Evolutionary conservation across 305 asterid species (phyloP).

Genomic region (Solanum hybrid): DNA sequence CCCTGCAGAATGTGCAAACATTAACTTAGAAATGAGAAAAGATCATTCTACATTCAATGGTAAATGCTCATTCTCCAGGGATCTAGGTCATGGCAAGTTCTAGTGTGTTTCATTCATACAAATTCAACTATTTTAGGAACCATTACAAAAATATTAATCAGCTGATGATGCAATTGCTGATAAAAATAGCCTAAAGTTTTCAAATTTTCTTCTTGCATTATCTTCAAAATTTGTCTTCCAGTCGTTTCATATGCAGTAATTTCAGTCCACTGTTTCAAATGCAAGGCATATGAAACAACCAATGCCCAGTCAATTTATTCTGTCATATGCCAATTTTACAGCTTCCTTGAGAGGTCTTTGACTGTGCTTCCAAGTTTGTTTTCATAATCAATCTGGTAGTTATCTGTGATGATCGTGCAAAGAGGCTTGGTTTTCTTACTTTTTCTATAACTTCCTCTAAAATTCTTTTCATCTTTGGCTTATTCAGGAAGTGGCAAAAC

Average conservation of each 20-base stretch:
- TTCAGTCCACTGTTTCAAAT: neutral
- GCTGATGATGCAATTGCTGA: neutral
- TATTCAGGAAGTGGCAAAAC: slow-evolving; percentile 97
- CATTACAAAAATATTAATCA: neutral
- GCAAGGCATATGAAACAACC: neutral
- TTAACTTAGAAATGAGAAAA: neutral
- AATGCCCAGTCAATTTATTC: neutral
- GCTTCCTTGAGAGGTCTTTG: neutral
- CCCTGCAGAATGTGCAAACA: neutral
- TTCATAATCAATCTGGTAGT: neutral
- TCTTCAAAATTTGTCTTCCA: neutral
- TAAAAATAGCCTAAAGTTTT: neutral
- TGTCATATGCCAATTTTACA: neutral
- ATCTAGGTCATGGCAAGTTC: neutral
- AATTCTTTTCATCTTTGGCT: neutral
- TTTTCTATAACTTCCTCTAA: neutral
- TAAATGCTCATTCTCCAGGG: neutral
- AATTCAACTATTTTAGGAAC: neutral
- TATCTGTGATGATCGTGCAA: neutral
- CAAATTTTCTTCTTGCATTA: neutral
- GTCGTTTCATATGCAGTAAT: neutral
- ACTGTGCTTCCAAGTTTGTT: neutral
- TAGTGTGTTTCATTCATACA: neutral
- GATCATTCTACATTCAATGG: neutral
- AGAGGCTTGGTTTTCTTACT: neutral